Conservation (phyloP, 352 stramenopile genomes). For the Phytophthora podocarpi region DNA sequence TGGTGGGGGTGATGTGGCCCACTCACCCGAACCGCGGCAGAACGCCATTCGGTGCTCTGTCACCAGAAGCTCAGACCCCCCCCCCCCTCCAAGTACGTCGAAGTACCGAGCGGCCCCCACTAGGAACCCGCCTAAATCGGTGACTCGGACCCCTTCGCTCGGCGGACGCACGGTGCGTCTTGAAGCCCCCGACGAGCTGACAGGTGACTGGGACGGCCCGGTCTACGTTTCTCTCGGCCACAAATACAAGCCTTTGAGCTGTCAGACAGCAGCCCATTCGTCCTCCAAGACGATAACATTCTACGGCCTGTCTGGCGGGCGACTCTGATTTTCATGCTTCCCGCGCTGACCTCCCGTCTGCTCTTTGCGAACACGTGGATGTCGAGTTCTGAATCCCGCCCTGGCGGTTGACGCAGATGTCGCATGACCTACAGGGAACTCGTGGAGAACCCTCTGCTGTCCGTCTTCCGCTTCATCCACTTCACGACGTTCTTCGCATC, state of each 20-base stretch:
- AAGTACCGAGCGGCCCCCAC: too few relatives aligned
- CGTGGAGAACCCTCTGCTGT: slow-evolving; percentile 3
- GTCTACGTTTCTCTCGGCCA: slow-evolving; percentile 1
- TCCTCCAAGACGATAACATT: neutral
- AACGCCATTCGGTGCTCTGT: too few relatives aligned
- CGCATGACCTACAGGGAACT: neutral
- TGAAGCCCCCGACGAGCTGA: neutral
- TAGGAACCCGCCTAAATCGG: neutral
- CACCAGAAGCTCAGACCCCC: too few relatives aligned
- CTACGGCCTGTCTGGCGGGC: slow-evolving; percentile 4
- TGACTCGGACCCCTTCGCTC: too few relatives aligned
- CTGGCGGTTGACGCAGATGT: neutral
- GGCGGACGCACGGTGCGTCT: slow-evolving; percentile 2
- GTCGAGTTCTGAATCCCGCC: neutral
- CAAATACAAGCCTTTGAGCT: too few relatives aligned
- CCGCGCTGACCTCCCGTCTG: too few relatives aligned
- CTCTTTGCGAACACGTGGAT: neutral
- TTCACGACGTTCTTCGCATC: slow-evolving; percentile 8
- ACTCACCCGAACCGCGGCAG: too few relatives aligned
- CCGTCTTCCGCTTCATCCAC: slow-evolving; percentile 5
- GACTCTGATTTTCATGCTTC: neutral
- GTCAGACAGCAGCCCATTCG: slow-evolving; percentile 1
- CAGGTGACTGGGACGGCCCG: neutral
- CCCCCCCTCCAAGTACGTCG: too few relatives aligned
- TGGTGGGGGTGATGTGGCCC: too few relatives aligned